Evolutionary conservation across 805 yeast genomes (phyloP), one percentile per base, ranked within the genome.

Genomic region (Vanderwaltozyma tropicalis): DNA sequence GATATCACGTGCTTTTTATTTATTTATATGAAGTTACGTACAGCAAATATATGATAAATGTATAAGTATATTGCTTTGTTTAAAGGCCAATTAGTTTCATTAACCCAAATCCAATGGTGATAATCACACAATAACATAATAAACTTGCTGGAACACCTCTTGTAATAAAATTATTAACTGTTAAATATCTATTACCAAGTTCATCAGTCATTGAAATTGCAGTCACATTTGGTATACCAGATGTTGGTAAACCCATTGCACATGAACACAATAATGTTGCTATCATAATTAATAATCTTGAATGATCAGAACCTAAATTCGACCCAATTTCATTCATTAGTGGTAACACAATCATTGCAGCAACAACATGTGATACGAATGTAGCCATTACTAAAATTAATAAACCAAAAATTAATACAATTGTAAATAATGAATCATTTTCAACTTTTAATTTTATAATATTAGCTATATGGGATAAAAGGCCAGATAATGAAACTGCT

Each of bases 201-300:
- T 85, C 95, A 58, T 92, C 95, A 5, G 88, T 78, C 76, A 87
- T 76, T 41, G 96, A 87, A 44, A 92, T 86, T 0, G 97, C 98
- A 0, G 97, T 87, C 26, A 92, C 96, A 52, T 92, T 92, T 4
- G 98, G 98, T 68, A 92, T 89, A 0, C 98, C 97, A 2, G 95
- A 83, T 0, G 97, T 92, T 21, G 98, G 97, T 38, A 92, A 66
- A 1, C 96, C 97, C 97, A 92, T 92, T 2, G 97, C 98, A 27
- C 83, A 79, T 0, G 97, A 89, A 52, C 96, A 85, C 44, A 92
- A 65, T 38, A 76, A 53, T 0, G 80, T 75, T 3, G 77, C 62
- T 4, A 67, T 61, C 78, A 76, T 71, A 33, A 92, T 80, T 48
- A 92, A 65, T 32, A 89, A 55, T 45, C 87, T 71, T 26, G 97